Percentiles rank a stretch among this genome's conserved stretches.
Evolutionary conservation across 2,329 filamentous ascomycete species (phyloP).

Genomic region (Cryphonectria naterciae): DNA sequence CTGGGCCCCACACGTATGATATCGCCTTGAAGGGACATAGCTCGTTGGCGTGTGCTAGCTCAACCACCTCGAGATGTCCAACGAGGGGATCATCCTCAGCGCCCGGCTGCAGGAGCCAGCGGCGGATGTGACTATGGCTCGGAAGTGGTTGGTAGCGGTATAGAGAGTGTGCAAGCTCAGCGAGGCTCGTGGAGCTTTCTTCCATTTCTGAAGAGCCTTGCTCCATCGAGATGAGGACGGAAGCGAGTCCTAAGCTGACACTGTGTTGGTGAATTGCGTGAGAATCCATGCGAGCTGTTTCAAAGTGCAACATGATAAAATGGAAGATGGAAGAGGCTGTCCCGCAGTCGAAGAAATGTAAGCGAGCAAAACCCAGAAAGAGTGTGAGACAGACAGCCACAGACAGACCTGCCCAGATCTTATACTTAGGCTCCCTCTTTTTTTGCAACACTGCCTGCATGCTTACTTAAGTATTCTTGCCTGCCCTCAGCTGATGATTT

Average conservation of each 20-base stretch:
- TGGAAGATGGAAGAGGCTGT: too few relatives aligned
- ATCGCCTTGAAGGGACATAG: not conserved
- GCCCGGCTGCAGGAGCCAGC: not conserved
- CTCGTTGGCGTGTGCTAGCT: not conserved
- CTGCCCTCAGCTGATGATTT: not conserved
- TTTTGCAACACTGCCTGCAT: not conserved
- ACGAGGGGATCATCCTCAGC: not conserved
- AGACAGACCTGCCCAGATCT: too few relatives aligned
- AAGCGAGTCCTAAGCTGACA: not conserved
- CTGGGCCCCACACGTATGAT: not conserved
- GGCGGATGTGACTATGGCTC: not conserved
- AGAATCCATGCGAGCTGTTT: not conserved
- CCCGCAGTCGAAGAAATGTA: too few relatives aligned
- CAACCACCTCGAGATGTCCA: slow-evolving; percentile 1
- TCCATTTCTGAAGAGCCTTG: too few relatives aligned
- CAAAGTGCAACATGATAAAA: not conserved
- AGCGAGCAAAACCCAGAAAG: not conserved
- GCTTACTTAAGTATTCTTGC: not conserved
- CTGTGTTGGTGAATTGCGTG: not conserved
- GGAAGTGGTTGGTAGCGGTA: not conserved
- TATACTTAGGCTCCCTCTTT: too few relatives aligned
- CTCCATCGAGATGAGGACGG: not conserved
- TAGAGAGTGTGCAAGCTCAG: not conserved
- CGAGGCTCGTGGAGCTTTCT: not conserved
- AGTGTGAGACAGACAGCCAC: too few relatives aligned